Base-by-base conservation (phyloP, 371 early-diverging fungal species). In the Mycotypha africana region DNA sequence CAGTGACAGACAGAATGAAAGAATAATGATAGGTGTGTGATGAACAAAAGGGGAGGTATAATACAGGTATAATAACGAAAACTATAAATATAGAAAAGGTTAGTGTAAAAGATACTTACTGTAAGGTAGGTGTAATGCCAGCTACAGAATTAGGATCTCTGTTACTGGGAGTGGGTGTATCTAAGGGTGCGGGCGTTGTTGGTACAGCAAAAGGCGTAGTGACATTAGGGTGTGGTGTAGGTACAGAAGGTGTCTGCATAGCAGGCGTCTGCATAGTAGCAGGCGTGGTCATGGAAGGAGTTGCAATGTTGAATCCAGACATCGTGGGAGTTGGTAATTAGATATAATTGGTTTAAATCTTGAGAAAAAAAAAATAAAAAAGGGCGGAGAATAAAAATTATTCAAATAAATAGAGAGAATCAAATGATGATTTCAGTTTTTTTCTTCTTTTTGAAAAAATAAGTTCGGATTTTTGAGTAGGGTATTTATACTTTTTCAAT, bases 91-190 rank as follows among this genome's bases (percentile, higher is more conserved):
- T n/a, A n/a, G n/a, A n/a, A n/a, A n/a, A 11, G 24, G 20, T 32
- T 31, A 41, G 17, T 40, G 22, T 42, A 46, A 38, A 17, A 30
- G 31, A 31, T 9, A 80, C 86, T 82, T 86, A 88, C 89, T 90
- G 91, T 62, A 91, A 66, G 10, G 85, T 87, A 30, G 91, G 91
- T 23, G 86, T 80, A 47, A 91, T 88, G 31, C 91, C 91, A 10
- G 80, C 75, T 38, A 79, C 81, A 39, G 76, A 70, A 46, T 70
- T 70, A 14, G 58, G 62, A 49, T 74, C 71, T 66, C 63, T 67
- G n/a, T n/a, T n/a, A 53, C 68, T 68, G 25, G 75, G 75, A n/a
- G 75, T 74, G 26, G 71, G 69, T 34, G 69, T 65, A 59, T 74
- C 75, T 9, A 64, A 35, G 25, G 75, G 71, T 25, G 75, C 74